Conservation (phyloP, 2,329 filamentous ascomycete species). For the Beauveria sp. region DNA sequence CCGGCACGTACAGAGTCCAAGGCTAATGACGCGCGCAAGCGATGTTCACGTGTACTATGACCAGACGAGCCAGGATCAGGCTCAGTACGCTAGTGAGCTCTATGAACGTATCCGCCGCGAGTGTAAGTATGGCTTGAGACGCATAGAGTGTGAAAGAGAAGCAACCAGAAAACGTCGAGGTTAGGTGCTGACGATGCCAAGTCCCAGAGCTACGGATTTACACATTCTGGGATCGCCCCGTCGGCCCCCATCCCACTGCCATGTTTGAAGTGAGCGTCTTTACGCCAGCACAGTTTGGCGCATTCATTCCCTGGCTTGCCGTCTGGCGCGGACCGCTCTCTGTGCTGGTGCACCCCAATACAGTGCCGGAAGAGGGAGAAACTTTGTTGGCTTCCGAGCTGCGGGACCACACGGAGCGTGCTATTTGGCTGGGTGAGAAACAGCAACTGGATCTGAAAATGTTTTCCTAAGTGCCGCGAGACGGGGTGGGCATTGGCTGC, state of each 20-base stretch:
- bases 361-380: slow-evolving; percentile 37
- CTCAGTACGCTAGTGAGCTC: slow-evolving; percentile 60
- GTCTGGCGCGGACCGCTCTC: slow-evolving; percentile 76
- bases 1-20: background rate
- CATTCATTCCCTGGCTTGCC: slow-evolving; percentile 78
- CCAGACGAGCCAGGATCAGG: slow-evolving; percentile 54
- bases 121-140: slow-evolving; percentile 42
- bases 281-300: slow-evolving; percentile 79
- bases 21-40: slow-evolving; percentile 24
- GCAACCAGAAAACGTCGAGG: background rate
- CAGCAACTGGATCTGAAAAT: slow-evolving; percentile 31
- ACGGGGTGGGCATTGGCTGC: background rate
- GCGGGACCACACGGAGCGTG: slow-evolving; percentile 58
- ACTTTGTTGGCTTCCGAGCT: slow-evolving; percentile 25
- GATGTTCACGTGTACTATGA: slow-evolving; percentile 85
- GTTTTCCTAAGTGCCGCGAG: background rate
- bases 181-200: slow-evolving; percentile 24
- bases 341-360: slow-evolving; percentile 77
- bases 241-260: slow-evolving; percentile 74
- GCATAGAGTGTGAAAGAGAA: background rate
- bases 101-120: slow-evolving; percentile 74
- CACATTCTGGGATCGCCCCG: slow-evolving; percentile 63
- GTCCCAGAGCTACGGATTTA: slow-evolving; percentile 84
- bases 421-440: slow-evolving; percentile 67
- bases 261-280: slow-evolving; percentile 95